Evolutionary conservation across 2,329 filamentous ascomycete genomes (phyloP).

Genomic region (Beauveria caledonica): DNA sequence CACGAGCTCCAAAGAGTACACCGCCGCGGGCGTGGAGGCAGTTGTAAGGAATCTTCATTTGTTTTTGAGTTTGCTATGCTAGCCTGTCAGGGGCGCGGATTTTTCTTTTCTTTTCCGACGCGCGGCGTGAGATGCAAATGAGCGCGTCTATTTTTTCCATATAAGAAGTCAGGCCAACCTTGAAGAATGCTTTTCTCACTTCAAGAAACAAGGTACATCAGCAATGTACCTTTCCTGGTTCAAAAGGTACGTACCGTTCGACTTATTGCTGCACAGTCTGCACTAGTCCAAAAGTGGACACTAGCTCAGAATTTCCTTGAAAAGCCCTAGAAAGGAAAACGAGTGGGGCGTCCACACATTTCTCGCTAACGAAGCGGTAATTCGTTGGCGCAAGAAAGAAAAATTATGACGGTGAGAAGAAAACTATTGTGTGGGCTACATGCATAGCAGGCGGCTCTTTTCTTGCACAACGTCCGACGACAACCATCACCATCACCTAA

Average conservation of each 20-base stretch:
- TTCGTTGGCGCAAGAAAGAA: not conserved
- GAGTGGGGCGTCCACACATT: slow-evolving; percentile 5
- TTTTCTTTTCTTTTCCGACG: not conserved
- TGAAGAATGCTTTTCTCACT: not conserved
- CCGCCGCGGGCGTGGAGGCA: slow-evolving; percentile 47
- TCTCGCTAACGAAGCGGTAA: slow-evolving; percentile 6
- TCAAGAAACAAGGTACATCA: slow-evolving; percentile 26
- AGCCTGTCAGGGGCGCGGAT: not conserved
- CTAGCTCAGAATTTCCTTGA: not conserved
- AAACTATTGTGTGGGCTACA: not conserved
- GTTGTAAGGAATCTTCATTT: slow-evolving; percentile 56
- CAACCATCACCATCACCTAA: slow-evolving; percentile 5
- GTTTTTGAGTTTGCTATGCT: not conserved
- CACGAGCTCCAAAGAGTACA: slow-evolving; percentile 65
- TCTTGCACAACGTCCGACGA: slow-evolving; percentile 7
- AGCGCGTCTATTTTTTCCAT: not conserved
- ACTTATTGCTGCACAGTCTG: no score
- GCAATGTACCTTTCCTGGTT: slow-evolving; percentile 19
- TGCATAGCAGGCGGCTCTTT: not conserved
- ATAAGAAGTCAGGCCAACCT: not conserved
- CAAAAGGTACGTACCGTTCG: not conserved
- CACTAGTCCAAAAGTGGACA: not conserved
- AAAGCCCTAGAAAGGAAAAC: slow-evolving; percentile 1
- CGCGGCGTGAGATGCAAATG: not conserved
- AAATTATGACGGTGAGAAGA: not conserved